Evolutionary conservation across 2,329 filamentous ascomycete genomes (phyloP).

Genomic region (Fusarium udum): DNA sequence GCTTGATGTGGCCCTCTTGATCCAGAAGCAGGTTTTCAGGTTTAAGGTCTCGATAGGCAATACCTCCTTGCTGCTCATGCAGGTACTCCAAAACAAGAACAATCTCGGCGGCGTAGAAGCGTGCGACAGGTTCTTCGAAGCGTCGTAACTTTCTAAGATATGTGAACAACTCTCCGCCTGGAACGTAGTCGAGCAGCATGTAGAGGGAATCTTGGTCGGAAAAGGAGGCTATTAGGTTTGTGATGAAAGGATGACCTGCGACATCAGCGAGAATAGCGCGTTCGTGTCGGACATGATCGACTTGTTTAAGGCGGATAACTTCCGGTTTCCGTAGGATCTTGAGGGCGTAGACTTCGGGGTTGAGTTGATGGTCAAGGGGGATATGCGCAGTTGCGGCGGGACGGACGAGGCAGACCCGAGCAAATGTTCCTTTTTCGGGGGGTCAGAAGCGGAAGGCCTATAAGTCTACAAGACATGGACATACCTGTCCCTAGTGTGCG

Average conservation of each 20-base stretch:
- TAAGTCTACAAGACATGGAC: constrained; percentile 26
- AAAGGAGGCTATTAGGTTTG: constrained; percentile 80
- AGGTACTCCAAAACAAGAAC: constrained; percentile 83
- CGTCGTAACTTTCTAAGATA: constrained; percentile 80
- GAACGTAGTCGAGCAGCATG: constrained; percentile 85
- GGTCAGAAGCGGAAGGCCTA: constrained; percentile 1
- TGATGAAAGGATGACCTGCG: constrained; percentile 85
- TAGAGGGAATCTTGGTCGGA: constrained; percentile 82
- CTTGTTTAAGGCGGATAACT: constrained; percentile 84
- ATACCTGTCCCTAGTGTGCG: constrained; percentile 80
- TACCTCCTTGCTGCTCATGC: constrained; percentile 78
- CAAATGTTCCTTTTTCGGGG: constrained; percentile 72
- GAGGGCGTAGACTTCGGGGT: constrained; percentile 74
- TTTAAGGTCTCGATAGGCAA: constrained; percentile 85
- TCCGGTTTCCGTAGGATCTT: constrained; percentile 80
- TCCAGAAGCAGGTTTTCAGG: constrained; percentile 85
- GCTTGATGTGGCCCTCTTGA: constrained; percentile 79
- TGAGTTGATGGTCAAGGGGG: constrained; percentile 47
- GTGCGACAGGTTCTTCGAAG: constrained; percentile 80
- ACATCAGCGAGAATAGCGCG: constrained; percentile 80
- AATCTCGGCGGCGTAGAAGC: constrained; percentile 87
- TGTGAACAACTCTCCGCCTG: constrained; percentile 85
- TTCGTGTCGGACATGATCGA: constrained; percentile 87
- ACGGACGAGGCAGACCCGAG: constrained; percentile 80
- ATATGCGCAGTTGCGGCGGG: constrained; percentile 63